phyloP scores from a whole-genome alignment of 176 grass and related monocot genomes.

The Hordeum vulgare region MorexV3_pseudomolecules_assembly NC_058521.1:54824824-54825323 shows the following conservation, averaged over 20 bases:
- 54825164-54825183: not conserved
- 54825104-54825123: not conserved
- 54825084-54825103: not conserved
- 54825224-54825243: conserved; percentile 33
- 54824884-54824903: not conserved
- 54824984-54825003: not conserved
- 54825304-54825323: conserved; percentile 4
- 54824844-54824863: not conserved
- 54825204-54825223: conserved; percentile 18
- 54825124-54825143: not conserved
- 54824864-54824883: not conserved
- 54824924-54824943: not conserved
- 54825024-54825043: not conserved
- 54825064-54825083: not conserved
- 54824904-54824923: not conserved
- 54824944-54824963: not conserved
- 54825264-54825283: not conserved
- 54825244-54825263: conserved; percentile 21
- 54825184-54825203: not conserved
- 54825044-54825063: not conserved
- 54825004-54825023: not conserved
- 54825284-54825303: conserved; percentile 20
- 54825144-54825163: not conserved
- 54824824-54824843: conserved; percentile 8
- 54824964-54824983: not conserved